Evolutionary conservation across 805 yeast genomes (phyloP), one percentile per base, ranked within the genome.

Genomic region (Saccharomycodes ludwigii): DNA sequence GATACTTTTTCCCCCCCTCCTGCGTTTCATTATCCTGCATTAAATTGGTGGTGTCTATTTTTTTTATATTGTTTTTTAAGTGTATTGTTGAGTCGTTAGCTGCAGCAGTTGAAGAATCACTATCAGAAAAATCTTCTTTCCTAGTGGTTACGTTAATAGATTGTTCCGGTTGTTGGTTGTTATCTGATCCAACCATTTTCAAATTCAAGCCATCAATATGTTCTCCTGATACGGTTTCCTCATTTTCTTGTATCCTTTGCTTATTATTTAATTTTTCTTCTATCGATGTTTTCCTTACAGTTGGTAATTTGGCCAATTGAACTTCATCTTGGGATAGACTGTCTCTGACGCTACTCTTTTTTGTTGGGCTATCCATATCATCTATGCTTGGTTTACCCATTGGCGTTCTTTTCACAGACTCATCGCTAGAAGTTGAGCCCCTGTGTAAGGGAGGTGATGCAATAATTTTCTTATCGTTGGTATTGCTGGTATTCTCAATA

Each of bases 331-430:
- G n/a, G n/a, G n/a, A n/a, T n/a, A n/a, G n/a, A n/a, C n/a, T n/a
- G 17, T 42, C 44, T 11, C 21, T 25, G 6, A 46, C 46, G 17
- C 43, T 40, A 21, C 40, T 42, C 21, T 46, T 46, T 6, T 46
- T 47, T 3, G 55, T 54, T 1, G 56, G 49, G 4, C 50, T 54
- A 28, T 44, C 49, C 27, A 46, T 48, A 31, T 51, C 53, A 12
- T 56, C 56, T 24, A 52, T 48, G 0, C 56, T 46, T n/a, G 52
- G 50, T 35, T 48, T 47, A 18, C 52, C n/a, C n/a, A n/a, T 6
- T 34, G 37, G 10, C 35, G 29, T 12, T 37, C 37, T 7, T n/a
- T n/a, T n/a, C n/a, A n/a, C n/a, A n/a, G n/a, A n/a, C n/a, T n/a
- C n/a, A n/a, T n/a, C n/a, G n/a, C n/a, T n/a, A n/a, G n/a, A n/a